Evolutionary conservation across 2,329 filamentous ascomycete genomes (phyloP), one percentile per base, ranked within the genome.

Genomic region (Ilyonectria robusta): DNA sequence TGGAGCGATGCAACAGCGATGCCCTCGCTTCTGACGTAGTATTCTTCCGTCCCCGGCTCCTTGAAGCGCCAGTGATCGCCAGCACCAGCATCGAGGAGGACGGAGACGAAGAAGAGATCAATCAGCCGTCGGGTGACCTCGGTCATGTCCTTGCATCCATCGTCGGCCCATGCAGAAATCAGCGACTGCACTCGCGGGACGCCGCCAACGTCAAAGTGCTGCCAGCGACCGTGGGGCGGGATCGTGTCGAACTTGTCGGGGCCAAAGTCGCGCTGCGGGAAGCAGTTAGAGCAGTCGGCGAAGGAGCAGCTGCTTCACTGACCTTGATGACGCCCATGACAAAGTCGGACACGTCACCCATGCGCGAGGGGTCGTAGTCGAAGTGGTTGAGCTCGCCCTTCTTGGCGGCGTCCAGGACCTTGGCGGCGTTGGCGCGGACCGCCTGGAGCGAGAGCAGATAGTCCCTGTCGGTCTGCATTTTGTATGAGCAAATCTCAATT

Each of bases 101-200:
- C 88, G 0, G 88, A 89, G 2, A 89, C 86, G 48, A 90, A 85
- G 78, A 91, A 91, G 9, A 91, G 78, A 71, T 91, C 89, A 48
- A 90, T 83, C 19, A 91, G 77, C 0, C 87, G 83, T 5, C 88
- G 85, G 0, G 85, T 84, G 6, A 83, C 75, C 66, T 89, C 87
- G 0, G 78, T 66, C 1, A 81, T 78, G 57, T 88, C 75, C 15
- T 33, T 33, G 2, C 77, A 23, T 0, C 37, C 78, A 0, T 80
- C 78, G 4, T 71, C 73, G 2, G 83, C 77, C 87, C 87, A 87
- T 44, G 80, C 73, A 26, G 81, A 72, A 3, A 87, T 76, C 3
- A 88, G 75, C 7, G 80, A 74, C 5, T 80, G 77, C 9, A 89
- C 77, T 46, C 88, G 86, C 46, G 84, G 79, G 35, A 86, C 78